Evolutionary conservation across 768 basidiomycete species (phyloP).

Genomic region (Lentinula aciculospora): DNA sequence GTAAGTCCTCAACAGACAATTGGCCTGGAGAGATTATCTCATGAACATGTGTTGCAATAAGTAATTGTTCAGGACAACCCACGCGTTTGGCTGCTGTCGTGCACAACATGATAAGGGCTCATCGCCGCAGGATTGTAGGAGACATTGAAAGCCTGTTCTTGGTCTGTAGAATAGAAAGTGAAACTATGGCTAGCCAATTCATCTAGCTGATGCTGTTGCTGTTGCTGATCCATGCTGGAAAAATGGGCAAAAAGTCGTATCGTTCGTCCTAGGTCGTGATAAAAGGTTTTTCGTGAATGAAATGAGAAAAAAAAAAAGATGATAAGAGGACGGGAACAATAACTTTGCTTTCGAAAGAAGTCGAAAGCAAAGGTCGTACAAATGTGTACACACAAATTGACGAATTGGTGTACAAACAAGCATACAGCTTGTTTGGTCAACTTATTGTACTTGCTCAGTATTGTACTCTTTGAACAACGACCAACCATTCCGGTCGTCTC

Average conservation of each 20-base stretch:
- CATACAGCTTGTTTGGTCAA: background rate
- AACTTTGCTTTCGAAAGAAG: conserved; percentile 6
- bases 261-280: conserved; percentile 21
- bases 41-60: conserved; percentile 54
- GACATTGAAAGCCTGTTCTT: conserved; percentile 49
- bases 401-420: background rate
- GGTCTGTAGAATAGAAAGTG: conserved; percentile 49
- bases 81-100: conserved; percentile 62
- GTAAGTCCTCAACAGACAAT: conserved; percentile 61
- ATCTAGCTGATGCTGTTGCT: conserved; percentile 44
- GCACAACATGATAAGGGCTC: conserved; percentile 52
- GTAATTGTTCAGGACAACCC: conserved; percentile 37
- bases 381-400: background rate
- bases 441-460: background rate
- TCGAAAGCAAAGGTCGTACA: background rate
- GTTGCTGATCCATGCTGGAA: conserved; percentile 28
- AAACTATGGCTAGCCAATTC: conserved; percentile 38
- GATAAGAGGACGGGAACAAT: conserved; percentile 18
- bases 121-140: conserved; percentile 47
- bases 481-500: background rate
- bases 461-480: background rate
- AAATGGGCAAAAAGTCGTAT: conserved; percentile 14
- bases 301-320: conserved; percentile 28
- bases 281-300: conserved; percentile 24
- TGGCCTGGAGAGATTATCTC: conserved; percentile 62